Conservation (phyloP, 2,329 filamentous ascomycete species). For the Aspergillus uvarum region DNA sequence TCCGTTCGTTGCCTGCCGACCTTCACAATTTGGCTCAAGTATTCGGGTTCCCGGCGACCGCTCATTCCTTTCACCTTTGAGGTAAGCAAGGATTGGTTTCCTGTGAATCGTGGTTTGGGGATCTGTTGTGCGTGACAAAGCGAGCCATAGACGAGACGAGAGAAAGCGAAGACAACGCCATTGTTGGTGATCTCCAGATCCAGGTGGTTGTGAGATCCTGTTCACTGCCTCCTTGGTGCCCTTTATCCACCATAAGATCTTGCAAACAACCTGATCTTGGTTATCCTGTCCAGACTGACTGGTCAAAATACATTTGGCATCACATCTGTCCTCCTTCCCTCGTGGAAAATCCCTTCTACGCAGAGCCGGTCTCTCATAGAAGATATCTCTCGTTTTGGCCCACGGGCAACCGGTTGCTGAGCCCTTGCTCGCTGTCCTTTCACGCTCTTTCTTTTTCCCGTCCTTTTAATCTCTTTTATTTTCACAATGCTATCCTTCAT, state of each 20-base stretch:
- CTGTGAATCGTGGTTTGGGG: neutral
- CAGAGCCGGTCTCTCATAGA: slow-evolving; percentile 36
- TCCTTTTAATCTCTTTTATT: neutral
- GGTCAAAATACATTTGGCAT: neutral
- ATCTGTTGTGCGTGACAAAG: neutral
- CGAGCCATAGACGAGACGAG: neutral
- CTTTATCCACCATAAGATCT: neutral
- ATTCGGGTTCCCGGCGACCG: slow-evolving; percentile 3
- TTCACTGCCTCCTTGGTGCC: neutral
- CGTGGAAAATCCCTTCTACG: slow-evolving; percentile 5
- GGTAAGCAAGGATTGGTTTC: neutral
- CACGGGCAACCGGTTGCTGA: neutral
- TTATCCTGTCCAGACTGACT: neutral
- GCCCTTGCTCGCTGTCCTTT: neutral
- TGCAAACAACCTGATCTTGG: neutral
- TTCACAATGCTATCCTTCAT: slow-evolving; percentile 24
- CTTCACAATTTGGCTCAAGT: neutral
- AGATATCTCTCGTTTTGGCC: slow-evolving; percentile 7
- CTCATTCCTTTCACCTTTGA: neutral
- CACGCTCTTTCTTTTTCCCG: neutral
- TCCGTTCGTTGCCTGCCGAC: slow-evolving; percentile 17
- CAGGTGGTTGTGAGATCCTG: neutral
- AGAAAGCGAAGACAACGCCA: slow-evolving; percentile 11
- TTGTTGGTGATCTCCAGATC: slow-evolving; percentile 11
- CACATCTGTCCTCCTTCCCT: neutral